These are phyloP conservation scores for Dalbergia cochinchinensis DNA, from an alignment of 306 rosid genomes.

Conservation along the genomic window DNA sequence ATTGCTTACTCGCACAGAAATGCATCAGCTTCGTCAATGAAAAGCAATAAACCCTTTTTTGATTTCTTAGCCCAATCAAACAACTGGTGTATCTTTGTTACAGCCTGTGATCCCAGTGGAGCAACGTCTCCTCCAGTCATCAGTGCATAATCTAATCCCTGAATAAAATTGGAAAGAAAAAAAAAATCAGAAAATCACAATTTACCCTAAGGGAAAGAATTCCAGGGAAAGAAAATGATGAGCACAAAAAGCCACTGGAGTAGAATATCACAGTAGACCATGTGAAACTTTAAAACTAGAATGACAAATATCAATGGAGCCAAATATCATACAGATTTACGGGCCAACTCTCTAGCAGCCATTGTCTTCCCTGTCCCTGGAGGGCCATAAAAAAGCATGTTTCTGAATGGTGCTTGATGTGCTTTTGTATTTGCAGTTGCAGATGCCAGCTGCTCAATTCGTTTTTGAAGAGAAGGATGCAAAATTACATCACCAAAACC, in stretches of 20 bases:
- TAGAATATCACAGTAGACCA: too few relatives aligned
- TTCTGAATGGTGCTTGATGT: slow-evolving; percentile 96
- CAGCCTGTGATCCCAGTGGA: slow-evolving; percentile 97
- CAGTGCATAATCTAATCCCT: slow-evolving; percentile 97
- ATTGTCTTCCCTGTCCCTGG: slow-evolving; percentile 99
- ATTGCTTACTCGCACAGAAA: slow-evolving; percentile 96
- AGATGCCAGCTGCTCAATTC: slow-evolving; percentile 85
- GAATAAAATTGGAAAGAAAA: slow-evolving; percentile 16
- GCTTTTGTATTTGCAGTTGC: slow-evolving; percentile 98
- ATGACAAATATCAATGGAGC: slow-evolving; percentile 9
- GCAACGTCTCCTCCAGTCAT: slow-evolving; percentile 99
- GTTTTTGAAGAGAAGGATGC: slow-evolving; percentile 84
- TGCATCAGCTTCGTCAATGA: slow-evolving; percentile 99
- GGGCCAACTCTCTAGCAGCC: slow-evolving; percentile 99
- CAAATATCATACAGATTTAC: slow-evolving; percentile 77
- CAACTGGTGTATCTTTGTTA: slow-evolving; percentile 94
- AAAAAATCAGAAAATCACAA: slow-evolving; percentile 15
- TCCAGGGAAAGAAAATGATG: not conserved
- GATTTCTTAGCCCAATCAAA: slow-evolving; percentile 98
- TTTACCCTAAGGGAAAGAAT: slow-evolving; percentile 5
- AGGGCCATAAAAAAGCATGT: slow-evolving; percentile 98
- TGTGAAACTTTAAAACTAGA: slow-evolving; percentile 30
- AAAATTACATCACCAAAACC: slow-evolving; percentile 93
- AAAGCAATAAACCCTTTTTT: slow-evolving; percentile 85
- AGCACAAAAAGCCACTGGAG: not conserved